Evolutionary conservation across 371 early-diverging fungal genomes (phyloP).

Genomic region (Synchytrium microbalum): DNA sequence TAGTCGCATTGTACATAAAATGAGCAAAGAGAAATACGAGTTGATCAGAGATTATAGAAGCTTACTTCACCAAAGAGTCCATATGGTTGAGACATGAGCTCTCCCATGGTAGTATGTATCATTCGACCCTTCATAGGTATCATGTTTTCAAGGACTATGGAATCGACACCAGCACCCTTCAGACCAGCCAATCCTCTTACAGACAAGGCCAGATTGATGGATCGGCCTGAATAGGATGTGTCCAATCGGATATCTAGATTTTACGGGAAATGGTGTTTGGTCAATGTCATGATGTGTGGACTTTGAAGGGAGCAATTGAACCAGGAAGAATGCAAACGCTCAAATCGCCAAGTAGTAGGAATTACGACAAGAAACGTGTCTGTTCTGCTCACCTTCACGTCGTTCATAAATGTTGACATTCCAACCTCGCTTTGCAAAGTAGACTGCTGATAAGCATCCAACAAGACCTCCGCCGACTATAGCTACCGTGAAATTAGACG

Average conservation of each 20-base stretch:
- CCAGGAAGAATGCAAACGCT: conserved; percentile 3
- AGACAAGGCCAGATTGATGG: conserved; percentile 92
- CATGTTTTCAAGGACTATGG: conserved; percentile 54
- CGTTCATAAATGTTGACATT: conserved; percentile 77
- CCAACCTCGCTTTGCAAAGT: conserved; percentile 90
- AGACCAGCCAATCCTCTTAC: conserved; percentile 82
- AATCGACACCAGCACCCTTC: conserved; percentile 59
- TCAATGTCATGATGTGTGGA: too few relatives aligned
- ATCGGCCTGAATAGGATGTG: conserved; percentile 47
- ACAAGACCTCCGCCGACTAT: conserved; percentile 93
- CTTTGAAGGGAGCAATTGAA: conserved; percentile 1
- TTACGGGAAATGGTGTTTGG: too few relatives aligned
- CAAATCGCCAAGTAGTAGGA: too few relatives aligned
- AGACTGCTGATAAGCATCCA: conserved; percentile 80
- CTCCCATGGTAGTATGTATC: conserved; percentile 73
- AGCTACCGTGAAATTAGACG: conserved; percentile 24
- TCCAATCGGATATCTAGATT: conserved; percentile 36
- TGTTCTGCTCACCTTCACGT: conserved; percentile 69
- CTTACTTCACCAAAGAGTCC: conserved; percentile 77
- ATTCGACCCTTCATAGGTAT: conserved; percentile 92
- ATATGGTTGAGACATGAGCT: conserved; percentile 73
- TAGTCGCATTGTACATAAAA: conserved; percentile 17
- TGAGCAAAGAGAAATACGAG: conserved; percentile 1
- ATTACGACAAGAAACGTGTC: too few relatives aligned
- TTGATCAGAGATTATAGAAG: too few relatives aligned